Base-by-base conservation (phyloP, 768 basidiomycete genomes). In the Pleurotus citrinopileatus region DNA sequence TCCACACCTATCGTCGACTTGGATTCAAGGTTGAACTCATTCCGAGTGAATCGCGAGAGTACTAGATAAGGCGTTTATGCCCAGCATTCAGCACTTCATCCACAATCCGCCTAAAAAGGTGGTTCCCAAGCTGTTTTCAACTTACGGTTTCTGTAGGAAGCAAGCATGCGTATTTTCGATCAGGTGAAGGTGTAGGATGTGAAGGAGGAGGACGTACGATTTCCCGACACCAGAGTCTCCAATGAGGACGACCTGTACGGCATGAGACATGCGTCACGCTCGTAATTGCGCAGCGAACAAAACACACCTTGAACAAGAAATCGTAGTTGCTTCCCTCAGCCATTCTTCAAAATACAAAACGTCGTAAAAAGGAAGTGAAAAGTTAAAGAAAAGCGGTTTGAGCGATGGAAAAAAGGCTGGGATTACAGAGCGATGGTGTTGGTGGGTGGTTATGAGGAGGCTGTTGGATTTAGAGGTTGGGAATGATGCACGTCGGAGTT, bases 1-100 rank as follows among this genome's bases (percentile, higher is more conserved):
- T 98, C 96, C 62, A 99, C 96, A 52, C 97, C 96, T 70, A 99
- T 98, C 20, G 97, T 99, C 57, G 96, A 98, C 78, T 98, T 98
- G 40, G 94, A 94, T 67, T 98, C 97, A 61, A 96, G 81, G 78
- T 95, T 97, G 85, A 99, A 99, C 73, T 98, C 95, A 67, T 98
- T 98, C 63, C 95, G 87, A 61, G 97, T 99, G 84, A 99, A 99
- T 67, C 97, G 94, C 74, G 94, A 96, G 69, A 99, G 94, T 73
- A 99, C 97, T 99, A 68, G 40, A 40, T 53, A 28, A 36, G 43
- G 45, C 50, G 43, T 45, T 42, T 26, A 22, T 17, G 32, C 32
- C 32, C 28, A n/a, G n/a, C n/a, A n/a, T 29, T 51, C 22, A 51
- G 48, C 38, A 57, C 55, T 40, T 58, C 28, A 51, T 52, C 58